phyloP scores from a whole-genome alignment of 2,329 filamentous ascomycete species.

The Talaromyces sp. region DNA sequence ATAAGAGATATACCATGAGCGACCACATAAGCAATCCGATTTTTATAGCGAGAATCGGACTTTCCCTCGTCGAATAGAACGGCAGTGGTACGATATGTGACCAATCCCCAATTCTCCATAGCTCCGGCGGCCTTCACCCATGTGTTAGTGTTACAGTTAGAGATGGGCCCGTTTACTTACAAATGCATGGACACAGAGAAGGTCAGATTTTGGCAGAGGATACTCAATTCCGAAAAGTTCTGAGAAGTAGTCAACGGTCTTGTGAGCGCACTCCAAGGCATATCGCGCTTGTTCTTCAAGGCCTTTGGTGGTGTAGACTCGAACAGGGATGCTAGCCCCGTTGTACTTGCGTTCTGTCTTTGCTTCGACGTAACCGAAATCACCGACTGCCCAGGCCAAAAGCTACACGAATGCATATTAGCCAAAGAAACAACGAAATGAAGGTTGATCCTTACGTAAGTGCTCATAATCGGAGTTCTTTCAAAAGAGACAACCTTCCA shows the following conservation, averaged over 20 bases:
- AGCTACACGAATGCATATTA: slow-evolving; percentile 53
- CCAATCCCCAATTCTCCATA: slow-evolving; percentile 96
- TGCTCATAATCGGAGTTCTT: slow-evolving; percentile 85
- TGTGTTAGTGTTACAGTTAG: slow-evolving; percentile 37
- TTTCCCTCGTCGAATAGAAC: slow-evolving; percentile 93
- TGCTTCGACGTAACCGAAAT: slow-evolving; percentile 95
- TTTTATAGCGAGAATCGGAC: slow-evolving; percentile 86
- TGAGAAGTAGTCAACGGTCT: slow-evolving; percentile 94
- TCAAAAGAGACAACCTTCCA: slow-evolving; percentile 72
- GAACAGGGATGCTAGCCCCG: slow-evolving; percentile 83
- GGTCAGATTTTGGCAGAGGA: slow-evolving; percentile 85
- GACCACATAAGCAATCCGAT: slow-evolving; percentile 92
- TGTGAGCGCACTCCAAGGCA: slow-evolving; percentile 85
- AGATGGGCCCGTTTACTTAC: slow-evolving; percentile 48
- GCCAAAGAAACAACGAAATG: not conserved
- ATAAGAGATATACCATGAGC: slow-evolving; percentile 60
- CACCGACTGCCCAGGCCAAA: slow-evolving; percentile 88
- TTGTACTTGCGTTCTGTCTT: slow-evolving; percentile 88
- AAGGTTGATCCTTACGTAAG: slow-evolving; percentile 53
- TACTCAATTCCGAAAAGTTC: slow-evolving; percentile 91
- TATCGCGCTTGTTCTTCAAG: slow-evolving; percentile 87
- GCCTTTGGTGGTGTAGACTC: slow-evolving; percentile 94
- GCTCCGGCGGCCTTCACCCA: slow-evolving; percentile 56
- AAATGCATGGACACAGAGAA: slow-evolving; percentile 91
- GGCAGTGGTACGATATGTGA: slow-evolving; percentile 93